phyloP scores from a whole-genome alignment of 495 filamentous ascomycete species.

The Lentithecium fluviatile region DNA sequence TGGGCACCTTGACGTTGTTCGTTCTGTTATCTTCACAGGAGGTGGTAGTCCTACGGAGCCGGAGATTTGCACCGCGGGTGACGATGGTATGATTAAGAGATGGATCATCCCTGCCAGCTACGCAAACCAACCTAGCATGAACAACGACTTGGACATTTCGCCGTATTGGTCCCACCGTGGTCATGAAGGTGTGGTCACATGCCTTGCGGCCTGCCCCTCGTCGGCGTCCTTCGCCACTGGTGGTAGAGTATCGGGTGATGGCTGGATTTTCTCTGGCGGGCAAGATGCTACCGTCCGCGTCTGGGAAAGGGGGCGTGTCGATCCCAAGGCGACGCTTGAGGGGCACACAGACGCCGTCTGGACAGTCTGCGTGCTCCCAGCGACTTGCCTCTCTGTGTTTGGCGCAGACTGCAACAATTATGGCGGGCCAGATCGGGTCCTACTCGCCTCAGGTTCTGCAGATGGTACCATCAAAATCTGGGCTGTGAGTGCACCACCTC shows the following conservation, averaged over 20 bases:
- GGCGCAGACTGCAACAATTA: constrained; percentile 64
- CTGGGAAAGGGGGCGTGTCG: constrained; percentile 91
- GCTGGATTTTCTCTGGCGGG: constrained; percentile 97
- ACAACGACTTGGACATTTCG: constrained; percentile 81
- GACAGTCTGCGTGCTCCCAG: constrained; percentile 91
- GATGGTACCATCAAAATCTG: constrained; percentile 92
- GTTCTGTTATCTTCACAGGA: constrained; percentile 92
- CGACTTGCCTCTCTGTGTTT: constrained; percentile 73
- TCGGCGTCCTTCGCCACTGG: constrained; percentile 83
- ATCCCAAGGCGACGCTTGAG: constrained; percentile 91
- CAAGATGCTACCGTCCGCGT: constrained; percentile 90
- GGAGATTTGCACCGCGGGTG: constrained; percentile 93
- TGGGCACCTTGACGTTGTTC: constrained; percentile 89
- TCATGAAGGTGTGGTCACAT: constrained; percentile 85
- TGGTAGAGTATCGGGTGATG: constrained; percentile 79
- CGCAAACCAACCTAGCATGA: constrained; percentile 50
- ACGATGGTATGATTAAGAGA: constrained; percentile 92
- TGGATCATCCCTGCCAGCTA: constrained; percentile 89
- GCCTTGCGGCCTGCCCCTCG: constrained; percentile 79
- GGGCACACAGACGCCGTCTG: constrained; percentile 95
- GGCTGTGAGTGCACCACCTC: constrained; percentile 90
- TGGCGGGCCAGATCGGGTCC: constrained; percentile 76
- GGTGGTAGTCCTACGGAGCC: constrained; percentile 92
- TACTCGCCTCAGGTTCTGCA: constrained; percentile 87
- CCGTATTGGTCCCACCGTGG: constrained; percentile 94